Evolutionary conservation across 345 rosid genomes (phyloP), one percentile per base, ranked within the genome.

Genomic region (Boechera stricta): DNA sequence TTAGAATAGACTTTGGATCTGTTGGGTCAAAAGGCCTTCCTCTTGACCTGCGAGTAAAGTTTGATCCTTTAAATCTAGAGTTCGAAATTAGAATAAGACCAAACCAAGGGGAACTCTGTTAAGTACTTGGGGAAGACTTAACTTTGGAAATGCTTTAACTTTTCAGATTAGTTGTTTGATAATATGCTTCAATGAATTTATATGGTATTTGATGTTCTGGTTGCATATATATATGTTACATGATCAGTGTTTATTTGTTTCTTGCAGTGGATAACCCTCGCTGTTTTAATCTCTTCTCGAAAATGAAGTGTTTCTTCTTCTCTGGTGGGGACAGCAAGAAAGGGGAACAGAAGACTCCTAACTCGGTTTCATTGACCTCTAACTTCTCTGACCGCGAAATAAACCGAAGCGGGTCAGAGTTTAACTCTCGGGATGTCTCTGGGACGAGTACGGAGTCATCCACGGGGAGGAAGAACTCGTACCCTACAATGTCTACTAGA

Each of bases 271-370:
- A 67, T 75, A 77, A 73, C 41, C 41, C 66, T 8, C 16, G 61
- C 74, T 42, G 53, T 49, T 71, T 53, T 16, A 63, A 55, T 80
- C 55, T 65, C 67, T 74, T 56, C 13, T 71, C 77, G 51, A 82
- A 61, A 21, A 90, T 92, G 97, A 89, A 87, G 90, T 91, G 98
- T 78, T 90, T 92, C 81, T 49, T 80, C 59, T 92, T 87, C 77
- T 73, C 67, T 67, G 62, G 47, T 38, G 81, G 89, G 45, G 85
- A 84, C 73, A 21, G 1, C 21, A 94, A 82, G 78, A 87, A 81
- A 87, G 87, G 80, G 7, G 90, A 85, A 65, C 73, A 78, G 49
- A 80, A 69, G 78, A 82, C 88, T 69, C 84, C 82, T 16, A 85
- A 74, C 26, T 77, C 86, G 51, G 62, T 75, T 76, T 84, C 86